Evolutionary conservation across 2,329 filamentous ascomycete species (phyloP), one percentile per base, ranked within the genome.

Genomic region (Karstenula rhodostoma): DNA sequence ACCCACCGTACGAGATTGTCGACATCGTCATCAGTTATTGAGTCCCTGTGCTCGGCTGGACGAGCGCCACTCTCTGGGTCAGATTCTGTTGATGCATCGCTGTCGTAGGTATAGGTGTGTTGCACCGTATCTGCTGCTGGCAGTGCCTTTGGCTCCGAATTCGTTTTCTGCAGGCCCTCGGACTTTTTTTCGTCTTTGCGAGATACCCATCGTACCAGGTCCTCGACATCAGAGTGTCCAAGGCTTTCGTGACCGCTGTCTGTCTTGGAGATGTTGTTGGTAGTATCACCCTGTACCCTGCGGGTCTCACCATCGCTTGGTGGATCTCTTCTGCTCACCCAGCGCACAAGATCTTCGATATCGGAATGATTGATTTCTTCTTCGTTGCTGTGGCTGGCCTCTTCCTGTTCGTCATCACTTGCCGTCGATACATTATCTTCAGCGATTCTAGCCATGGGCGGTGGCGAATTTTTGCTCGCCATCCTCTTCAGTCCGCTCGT

Each of bases 301-400:
- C 59, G 57, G 4, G 61, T 48, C 62, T 74, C 71, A n/a, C 69
- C 69, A 25, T 73, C 70, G 25, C 69, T 72, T 7, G 71, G 66
- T n/a, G 67, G 64, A 56, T 74, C 72, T 37, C 67, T 62, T 58
- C 69, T 62, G 48, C 73, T 75, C 8, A 76, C 70, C 75, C 74
- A 77, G 32, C 73, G 69, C 17, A 75, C 67, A 3, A 77, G 27
- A 1, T 75, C 74, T 25, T 77, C 74, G 2, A 76, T 67, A 57
- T 76, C 70, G 0, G 70, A 72, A 40, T 76, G 66, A n/a, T 72
- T 37, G 19, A 77, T 71, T 22, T 71, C 73, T 13, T 66, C 68
- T 19, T 67, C 61, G 19, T 69, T 67, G 25, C 35, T 62, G 49
- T 19, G 48, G 5, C 19, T 27, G 49, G 22, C 49, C 22, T 53